Evolutionary conservation across 768 basidiomycete species (phyloP).

Genomic region (Crassisporium funariophilum): DNA sequence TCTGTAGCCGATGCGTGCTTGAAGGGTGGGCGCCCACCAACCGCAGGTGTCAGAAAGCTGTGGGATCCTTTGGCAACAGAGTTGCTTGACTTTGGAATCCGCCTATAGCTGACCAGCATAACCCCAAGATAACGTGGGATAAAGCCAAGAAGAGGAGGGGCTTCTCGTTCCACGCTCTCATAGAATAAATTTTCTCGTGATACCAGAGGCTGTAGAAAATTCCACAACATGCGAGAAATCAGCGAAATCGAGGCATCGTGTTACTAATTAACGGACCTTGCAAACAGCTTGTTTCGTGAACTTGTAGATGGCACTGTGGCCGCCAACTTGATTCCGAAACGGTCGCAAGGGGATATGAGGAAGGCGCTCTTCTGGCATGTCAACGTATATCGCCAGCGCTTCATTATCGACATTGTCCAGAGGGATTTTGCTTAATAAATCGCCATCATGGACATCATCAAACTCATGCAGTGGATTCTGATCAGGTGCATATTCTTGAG

Average conservation of each 20-base stretch:
- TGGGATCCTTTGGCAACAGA: slow-evolving; percentile 17
- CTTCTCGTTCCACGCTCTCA: slow-evolving; percentile 92
- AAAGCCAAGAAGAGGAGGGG: slow-evolving; percentile 88
- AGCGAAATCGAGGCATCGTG: slow-evolving; percentile 17
- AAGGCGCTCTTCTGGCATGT: slow-evolving; percentile 58
- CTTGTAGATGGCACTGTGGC: slow-evolving; percentile 96
- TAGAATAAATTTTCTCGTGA: slow-evolving; percentile 98
- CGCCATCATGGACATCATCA: slow-evolving; percentile 14
- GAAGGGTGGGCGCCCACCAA: slow-evolving; percentile 29
- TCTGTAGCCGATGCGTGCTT: slow-evolving; percentile 28
- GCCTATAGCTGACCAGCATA: slow-evolving; percentile 96
- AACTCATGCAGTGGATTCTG: slow-evolving; percentile 4
- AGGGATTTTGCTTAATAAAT: slow-evolving; percentile 21
- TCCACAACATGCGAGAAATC: slow-evolving; percentile 21
- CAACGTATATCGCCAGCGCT: slow-evolving; percentile 35
- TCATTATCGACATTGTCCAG: slow-evolving; percentile 27
- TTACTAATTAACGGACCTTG: slow-evolving; percentile 66
- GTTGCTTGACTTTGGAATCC: slow-evolving; percentile 54
- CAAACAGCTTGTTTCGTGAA: slow-evolving; percentile 98
- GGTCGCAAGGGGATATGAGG: slow-evolving; percentile 93
- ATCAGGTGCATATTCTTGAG: background rate
- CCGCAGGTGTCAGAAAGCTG: slow-evolving; percentile 14
- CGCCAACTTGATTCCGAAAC: slow-evolving; percentile 97
- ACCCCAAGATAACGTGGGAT: slow-evolving; percentile 99
- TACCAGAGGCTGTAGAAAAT: slow-evolving; percentile 76